Base-by-base conservation (phyloP, 768 basidiomycete species). In the Pleurotus platypus region DNA sequence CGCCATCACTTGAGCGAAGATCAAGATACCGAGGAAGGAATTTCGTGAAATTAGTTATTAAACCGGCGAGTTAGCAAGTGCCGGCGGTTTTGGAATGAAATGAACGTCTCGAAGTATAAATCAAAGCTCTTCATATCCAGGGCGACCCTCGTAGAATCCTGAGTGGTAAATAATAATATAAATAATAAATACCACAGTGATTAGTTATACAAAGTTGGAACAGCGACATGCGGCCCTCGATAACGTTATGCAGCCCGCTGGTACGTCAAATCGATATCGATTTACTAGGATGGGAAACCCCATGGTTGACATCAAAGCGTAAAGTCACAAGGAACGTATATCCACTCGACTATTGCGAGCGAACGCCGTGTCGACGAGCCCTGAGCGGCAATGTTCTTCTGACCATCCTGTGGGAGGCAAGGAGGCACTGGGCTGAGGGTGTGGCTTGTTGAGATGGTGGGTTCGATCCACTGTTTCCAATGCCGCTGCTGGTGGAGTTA, bases 371-470 rank as follows among this genome's bases (percentile, higher is more conserved):
- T 42, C 51, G 51, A 53, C 51, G 27, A 22, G 20, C 51, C 51
- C 51, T 53, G 51, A 53, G 51, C 51, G 51, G 51, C 51, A 38
- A 53, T 15, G 51, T 30, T 56, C 64, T 58, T 55, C 64, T 64
- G 49, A 64, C 50, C 38, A 64, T 40, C 50, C 65, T 64, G 60
- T 67, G 62, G 37, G 62, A 62, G 63, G 57, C 59, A 54, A 69
- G 64, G 58, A 58, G 65, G 62, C 69, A 71, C 27, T 64, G 62
- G 18, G 42, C 40, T 50, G 64, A 61, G 46, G 64, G 63, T 40
- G 51, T 40, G 22, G 51, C 16, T 15, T 39, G 51, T 16, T 55
- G 57, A 18, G 56, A 58, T 27, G 55, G 7, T 46, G 55, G 45
- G 38, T 16, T 56, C 26, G 43, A 56, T 46, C 30, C 47, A 26